These are phyloP conservation scores for Cornus controversa DNA, from an alignment of 148 eudicot species.

Conservation along the genomic window DNA sequence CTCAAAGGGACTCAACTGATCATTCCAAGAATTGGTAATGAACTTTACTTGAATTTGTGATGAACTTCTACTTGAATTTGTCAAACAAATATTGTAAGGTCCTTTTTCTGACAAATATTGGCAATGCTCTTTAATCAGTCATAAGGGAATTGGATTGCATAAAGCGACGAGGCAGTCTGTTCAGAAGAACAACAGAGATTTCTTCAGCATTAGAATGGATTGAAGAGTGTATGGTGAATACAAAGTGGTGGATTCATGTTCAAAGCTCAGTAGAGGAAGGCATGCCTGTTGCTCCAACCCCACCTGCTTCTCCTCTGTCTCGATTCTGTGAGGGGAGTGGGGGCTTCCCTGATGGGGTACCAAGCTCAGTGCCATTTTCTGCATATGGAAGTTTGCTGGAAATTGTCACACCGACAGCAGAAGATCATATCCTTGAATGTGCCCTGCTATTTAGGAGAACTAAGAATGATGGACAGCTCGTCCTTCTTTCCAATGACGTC, in stretches of 20 bases:
- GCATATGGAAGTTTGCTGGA: slow-evolving; percentile 32
- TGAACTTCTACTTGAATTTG: not conserved
- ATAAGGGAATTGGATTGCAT: slow-evolving; percentile 67
- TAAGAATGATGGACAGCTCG: slow-evolving; percentile 51
- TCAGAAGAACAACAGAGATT: slow-evolving; percentile 56
- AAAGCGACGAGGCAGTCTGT: slow-evolving; percentile 51
- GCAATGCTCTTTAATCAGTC: slow-evolving; percentile 39
- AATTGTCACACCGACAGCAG: slow-evolving; percentile 54
- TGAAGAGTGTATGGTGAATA: slow-evolving; percentile 59
- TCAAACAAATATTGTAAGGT: not conserved
- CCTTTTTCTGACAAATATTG: slow-evolving; percentile 5
- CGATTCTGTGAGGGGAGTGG: slow-evolving; percentile 29
- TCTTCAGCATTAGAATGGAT: slow-evolving; percentile 73
- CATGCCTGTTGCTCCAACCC: slow-evolving; percentile 51
- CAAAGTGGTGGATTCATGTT: slow-evolving; percentile 81
- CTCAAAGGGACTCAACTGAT: slow-evolving; percentile 68
- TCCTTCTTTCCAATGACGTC: slow-evolving; percentile 67
- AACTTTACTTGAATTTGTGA: not conserved
- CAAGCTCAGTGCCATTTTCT: slow-evolving; percentile 29
- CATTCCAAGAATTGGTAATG: slow-evolving; percentile 73
- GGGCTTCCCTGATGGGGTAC: slow-evolving; percentile 11
- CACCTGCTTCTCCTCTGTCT: slow-evolving; percentile 53
- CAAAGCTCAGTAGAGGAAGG: slow-evolving; percentile 56
- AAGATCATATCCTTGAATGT: slow-evolving; percentile 68
- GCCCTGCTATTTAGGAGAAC: slow-evolving; percentile 50